A percentile compares a stretch with the other conserved stretches of the same genome.
These are phyloP conservation scores for Didymosphaeria variabile DNA, from an alignment of 2,329 filamentous ascomycete genomes.

Conservation along the genomic window DNA sequence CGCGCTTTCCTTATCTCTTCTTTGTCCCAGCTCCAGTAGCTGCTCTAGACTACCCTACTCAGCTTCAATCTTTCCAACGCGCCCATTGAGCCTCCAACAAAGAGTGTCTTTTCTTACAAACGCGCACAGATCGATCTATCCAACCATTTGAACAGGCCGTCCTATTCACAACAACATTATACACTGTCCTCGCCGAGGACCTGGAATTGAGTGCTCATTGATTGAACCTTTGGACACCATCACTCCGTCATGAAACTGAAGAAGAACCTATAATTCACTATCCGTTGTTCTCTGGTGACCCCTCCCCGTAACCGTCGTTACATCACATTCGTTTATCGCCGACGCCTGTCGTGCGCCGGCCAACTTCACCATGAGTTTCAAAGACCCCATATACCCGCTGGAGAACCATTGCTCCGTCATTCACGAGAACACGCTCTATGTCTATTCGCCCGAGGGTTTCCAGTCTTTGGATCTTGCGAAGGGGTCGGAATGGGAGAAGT, in stretches of 20 bases:
- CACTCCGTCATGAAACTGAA: slow-evolving; percentile 43
- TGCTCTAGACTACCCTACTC: background rate
- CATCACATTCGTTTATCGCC: slow-evolving; percentile 25
- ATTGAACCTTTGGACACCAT: background rate
- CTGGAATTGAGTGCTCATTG: background rate
- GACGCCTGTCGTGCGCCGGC: slow-evolving; percentile 19
- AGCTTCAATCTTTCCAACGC: background rate
- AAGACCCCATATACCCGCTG: slow-evolving; percentile 74
- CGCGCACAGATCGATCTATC: background rate
- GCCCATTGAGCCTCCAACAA: background rate
- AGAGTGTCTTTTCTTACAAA: background rate
- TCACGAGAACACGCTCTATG: slow-evolving; percentile 83
- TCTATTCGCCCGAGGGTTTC: slow-evolving; percentile 79
- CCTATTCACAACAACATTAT: background rate
- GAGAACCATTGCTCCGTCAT: slow-evolving; percentile 83
- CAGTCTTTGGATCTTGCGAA: slow-evolving; percentile 74
- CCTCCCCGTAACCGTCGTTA: slow-evolving; percentile 28
- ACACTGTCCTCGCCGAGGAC: background rate
- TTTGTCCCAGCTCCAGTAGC: slow-evolving; percentile 1
- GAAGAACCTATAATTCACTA: slow-evolving; percentile 33
- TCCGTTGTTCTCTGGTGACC: slow-evolving; percentile 29
- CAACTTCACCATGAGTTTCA: slow-evolving; percentile 69
- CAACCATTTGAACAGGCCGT: background rate
- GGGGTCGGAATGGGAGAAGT: slow-evolving; percentile 75
- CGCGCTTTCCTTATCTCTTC: background rate